Base-by-base conservation (phyloP, 108 stramenopile species). In the Fistulifera pelliculosa region DNA sequence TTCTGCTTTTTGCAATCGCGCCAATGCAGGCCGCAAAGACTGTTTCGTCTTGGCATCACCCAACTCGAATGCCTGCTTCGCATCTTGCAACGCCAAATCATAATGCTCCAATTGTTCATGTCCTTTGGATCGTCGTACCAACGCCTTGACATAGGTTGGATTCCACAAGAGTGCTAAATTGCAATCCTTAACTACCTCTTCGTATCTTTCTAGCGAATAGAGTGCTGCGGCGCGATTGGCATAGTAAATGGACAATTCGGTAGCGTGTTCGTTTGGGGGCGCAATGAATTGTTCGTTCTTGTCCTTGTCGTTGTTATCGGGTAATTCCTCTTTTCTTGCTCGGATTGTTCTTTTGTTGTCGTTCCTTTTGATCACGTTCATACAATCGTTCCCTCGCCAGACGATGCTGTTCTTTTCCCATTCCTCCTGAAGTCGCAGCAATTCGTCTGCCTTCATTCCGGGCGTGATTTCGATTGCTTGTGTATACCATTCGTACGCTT, bases 131-230 rank as follows among this genome's bases (percentile, higher is more conserved):
- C 91, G 80, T 25, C 97, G 82, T 38, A 87, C 27, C 35, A 79
- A 75, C 0, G 94, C 96, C 52, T 95, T 96, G 56, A 76, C 44
- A 53, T 94, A 96, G 11, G 24, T 54, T 25, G 95, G 88, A 61
- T 95, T 66, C 60, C 74, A 61, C 25, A 81, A 44, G 43, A 87
- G 41, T 17, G 84, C 76, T 19, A 94, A 58, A 47, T 73, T 61
- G 51, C 83, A 81, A 69, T 93, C 93, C 49, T 71, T 54, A 48
- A 85, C 62, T 38, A 71, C 74, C n/a, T 87, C 85, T n/a, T 75
- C 71, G 52, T 81, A 70, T 5, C 73, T 69, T 40, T 78, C 64
- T 49, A 93, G 54, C 22, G 76, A 69, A 31, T 89, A 41, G 2
- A 64, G 43, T 13, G 75, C 66, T 13, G 94, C 94, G 3, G 91